Evolutionary conservation across 2,329 filamentous ascomycete genomes (phyloP).

Genomic region (Orbilia ellipsospora): DNA sequence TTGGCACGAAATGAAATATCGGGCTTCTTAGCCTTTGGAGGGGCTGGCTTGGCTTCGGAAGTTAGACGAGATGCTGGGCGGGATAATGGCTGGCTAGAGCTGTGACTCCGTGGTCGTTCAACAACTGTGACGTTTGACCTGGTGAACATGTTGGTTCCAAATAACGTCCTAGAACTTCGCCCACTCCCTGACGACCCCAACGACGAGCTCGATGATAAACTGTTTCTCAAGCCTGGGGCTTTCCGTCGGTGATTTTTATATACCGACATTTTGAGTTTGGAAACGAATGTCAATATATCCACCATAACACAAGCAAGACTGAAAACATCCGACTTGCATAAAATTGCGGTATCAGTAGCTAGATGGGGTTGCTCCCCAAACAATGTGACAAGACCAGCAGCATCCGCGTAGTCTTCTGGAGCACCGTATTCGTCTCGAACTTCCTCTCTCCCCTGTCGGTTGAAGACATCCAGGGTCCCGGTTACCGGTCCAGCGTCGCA

Average conservation of each 20-base stretch:
- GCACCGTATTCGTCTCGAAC: constrained; percentile 78
- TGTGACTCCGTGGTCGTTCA: constrained; percentile 28
- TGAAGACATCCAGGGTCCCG: constrained; percentile 44
- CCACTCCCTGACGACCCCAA: constrained; percentile 41
- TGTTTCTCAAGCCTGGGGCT: constrained; percentile 12
- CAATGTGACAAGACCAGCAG: constrained; percentile 17
- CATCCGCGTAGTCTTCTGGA: constrained; percentile 67
- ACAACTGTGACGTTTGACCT: constrained; percentile 27
- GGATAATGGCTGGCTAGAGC: constrained; percentile 14
- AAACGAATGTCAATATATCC: constrained; percentile 76
- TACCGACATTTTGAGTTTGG: constrained; percentile 72
- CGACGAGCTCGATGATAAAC: constrained; percentile 43
- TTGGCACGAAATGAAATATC: constrained; percentile 51
- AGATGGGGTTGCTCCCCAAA: constrained; percentile 40
- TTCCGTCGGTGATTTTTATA: constrained; percentile 45
- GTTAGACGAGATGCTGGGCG: constrained; percentile 21
- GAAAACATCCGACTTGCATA: constrained; percentile 72
- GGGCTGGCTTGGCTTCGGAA: constrained; percentile 22
- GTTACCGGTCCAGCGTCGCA: constrained; percentile 67
- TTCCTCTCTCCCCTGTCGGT: constrained; percentile 65
- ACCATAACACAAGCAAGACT: constrained; percentile 78
- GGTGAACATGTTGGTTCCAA: constrained; percentile 23
- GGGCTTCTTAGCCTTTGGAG: constrained; percentile 24
- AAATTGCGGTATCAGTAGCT: constrained; percentile 25
- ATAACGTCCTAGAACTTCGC: constrained; percentile 32